A percentile compares a stretch with the other conserved stretches of the same genome.
phyloP scores from a whole-genome alignment of 108 stramenopile species.

The Fragilariopsis cylindrus region DNA sequence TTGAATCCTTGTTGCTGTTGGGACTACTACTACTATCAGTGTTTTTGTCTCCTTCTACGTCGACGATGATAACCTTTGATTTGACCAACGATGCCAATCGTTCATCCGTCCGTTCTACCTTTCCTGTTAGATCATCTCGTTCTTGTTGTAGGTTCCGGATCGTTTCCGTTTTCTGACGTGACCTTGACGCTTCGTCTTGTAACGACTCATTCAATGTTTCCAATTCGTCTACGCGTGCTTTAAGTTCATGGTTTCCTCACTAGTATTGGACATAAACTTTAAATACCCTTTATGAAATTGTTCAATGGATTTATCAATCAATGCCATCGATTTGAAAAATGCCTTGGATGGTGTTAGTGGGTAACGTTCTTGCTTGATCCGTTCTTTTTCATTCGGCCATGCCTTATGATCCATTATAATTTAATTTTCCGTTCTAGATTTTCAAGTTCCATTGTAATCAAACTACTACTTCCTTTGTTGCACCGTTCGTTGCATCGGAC shows the following conservation, averaged over 20 bases:
- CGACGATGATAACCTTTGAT: not conserved
- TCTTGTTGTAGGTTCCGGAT: conserved; percentile 11
- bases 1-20: not conserved
- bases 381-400: conserved; percentile 18
- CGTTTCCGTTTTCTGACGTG: conserved; percentile 7
- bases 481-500: not conserved
- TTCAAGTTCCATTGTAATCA: conserved; percentile 8
- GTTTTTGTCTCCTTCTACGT: not conserved
- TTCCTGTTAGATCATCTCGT: conserved; percentile 8
- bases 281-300: conserved; percentile 18
- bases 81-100: conserved; percentile 3
- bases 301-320: conserved; percentile 20
- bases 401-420: conserved; percentile 7
- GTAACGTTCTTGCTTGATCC: conserved; percentile 9
- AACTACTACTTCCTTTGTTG: conserved; percentile 6
- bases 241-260: conserved; percentile 17
- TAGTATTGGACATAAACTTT: not conserved
- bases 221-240: not conserved
- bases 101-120: not conserved
- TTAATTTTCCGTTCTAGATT: conserved; percentile 20
- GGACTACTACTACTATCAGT: not conserved
- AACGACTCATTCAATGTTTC: not conserved
- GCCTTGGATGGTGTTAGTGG: conserved; percentile 15
- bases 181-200: conserved; percentile 1
- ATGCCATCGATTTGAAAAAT: conserved; percentile 20